Percentiles rank a stretch among this genome's conserved stretches.
These are phyloP conservation scores for Ceratobasidium sp. DNA, from an alignment of 1,284 basidiomycete species.

Conservation along the genomic window DNA sequence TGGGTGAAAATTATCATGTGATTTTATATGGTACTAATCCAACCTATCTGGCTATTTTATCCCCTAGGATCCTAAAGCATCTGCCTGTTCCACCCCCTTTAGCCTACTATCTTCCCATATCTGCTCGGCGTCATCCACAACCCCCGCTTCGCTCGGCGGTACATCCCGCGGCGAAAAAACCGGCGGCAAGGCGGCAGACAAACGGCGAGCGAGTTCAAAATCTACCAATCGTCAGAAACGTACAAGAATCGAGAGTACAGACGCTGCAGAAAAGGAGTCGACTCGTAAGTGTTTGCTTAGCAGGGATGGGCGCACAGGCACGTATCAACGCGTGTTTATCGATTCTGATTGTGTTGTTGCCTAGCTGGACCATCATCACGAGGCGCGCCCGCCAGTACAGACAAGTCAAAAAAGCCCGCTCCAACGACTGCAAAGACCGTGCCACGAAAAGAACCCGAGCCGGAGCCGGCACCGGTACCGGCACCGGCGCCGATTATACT, in stretches of 20 bases:
- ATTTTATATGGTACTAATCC: slow-evolving; percentile 30
- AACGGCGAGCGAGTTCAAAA: slow-evolving; percentile 42
- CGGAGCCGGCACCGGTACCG: slow-evolving; percentile 20
- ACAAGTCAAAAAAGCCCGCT: slow-evolving; percentile 14
- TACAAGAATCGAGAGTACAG: slow-evolving; percentile 22
- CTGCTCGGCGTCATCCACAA: slow-evolving; percentile 26
- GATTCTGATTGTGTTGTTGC: not conserved
- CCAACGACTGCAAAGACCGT: not conserved
- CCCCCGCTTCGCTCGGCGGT: slow-evolving; percentile 22
- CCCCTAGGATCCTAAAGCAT: slow-evolving; percentile 30
- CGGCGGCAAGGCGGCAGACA: slow-evolving; percentile 29
- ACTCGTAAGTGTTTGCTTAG: slow-evolving; percentile 22
- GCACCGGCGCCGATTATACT: no score
- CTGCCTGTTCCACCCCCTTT: slow-evolving; percentile 43
- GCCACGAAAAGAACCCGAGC: slow-evolving; percentile 11
- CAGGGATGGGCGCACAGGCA: slow-evolving; percentile 28
- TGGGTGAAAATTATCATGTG: slow-evolving; percentile 21
- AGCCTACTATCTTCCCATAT: slow-evolving; percentile 42
- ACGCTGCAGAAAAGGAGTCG: slow-evolving; percentile 12
- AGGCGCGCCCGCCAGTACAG: not conserved
- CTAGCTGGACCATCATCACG: slow-evolving; percentile 5
- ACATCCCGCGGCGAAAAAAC: slow-evolving; percentile 18
- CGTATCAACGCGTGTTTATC: slow-evolving; percentile 15
- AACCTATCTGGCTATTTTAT: not conserved
- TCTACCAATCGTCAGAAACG: slow-evolving; percentile 41